Evolutionary conservation across 306 rosid species (phyloP), one percentile per base, ranked within the genome.

Genomic region (Cucumis cinereus): DNA sequence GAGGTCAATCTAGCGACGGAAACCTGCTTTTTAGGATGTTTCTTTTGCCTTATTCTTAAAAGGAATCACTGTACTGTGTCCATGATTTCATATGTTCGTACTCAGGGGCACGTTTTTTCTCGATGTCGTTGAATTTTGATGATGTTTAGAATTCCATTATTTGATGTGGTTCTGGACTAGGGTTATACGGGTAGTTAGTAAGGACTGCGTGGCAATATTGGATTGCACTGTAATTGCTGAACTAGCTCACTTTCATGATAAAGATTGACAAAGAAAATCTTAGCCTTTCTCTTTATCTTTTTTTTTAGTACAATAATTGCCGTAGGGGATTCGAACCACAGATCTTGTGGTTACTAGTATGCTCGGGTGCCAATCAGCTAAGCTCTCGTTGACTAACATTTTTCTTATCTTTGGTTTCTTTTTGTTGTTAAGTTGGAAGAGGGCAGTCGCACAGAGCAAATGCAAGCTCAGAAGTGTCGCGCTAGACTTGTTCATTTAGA

Each of bases 381-480:
- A 30, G 4, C 35, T 30, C 4, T 2, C 4, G 35, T 30, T 30
- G 35, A 5, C 35, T 30, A 30, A 3, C 35, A 30, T 30, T 30
- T 30, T 5, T 30, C 35, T 30, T 30, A 30, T 70, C 58, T 19
- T 53, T 53, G 17, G 23, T 47, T 56, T 23, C 74, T 81, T 47
- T 62, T 19, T 60, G 69, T 64, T 81, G 33, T 80, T 52, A 45
- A 94, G 99, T 77, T 90, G 96, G 99, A 90, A 82, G 97, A 90
- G 80, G 96, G 96, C 78, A 87, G 85, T 75, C 86, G 82, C 67
- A 85, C 68, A 13, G 99, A 90, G 92, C 73, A 89, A 63, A 70
- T 94, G 81, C 99, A 94, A 87, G 96, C 93, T 0, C 99, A 94
- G 83, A 87, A 83, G 86, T 94, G 96, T 75, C 86, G 96, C 13